phyloP scores from a whole-genome alignment of 2,329 filamentous ascomycete species.

The Colletotrichum acutatum region DNA sequence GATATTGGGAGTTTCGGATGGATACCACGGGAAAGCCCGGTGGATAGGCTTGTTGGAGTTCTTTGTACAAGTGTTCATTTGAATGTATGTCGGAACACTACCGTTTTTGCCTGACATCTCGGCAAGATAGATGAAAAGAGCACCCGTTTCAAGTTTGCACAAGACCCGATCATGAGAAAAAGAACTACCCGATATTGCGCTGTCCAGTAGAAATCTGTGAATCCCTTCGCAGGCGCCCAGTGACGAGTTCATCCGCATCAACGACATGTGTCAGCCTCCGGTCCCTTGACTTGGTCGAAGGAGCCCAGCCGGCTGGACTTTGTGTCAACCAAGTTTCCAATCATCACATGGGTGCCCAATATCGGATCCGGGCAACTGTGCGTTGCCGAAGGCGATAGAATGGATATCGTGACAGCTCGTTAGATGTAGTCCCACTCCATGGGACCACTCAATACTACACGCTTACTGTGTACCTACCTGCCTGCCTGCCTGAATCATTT shows the following conservation, averaged over 20 bases:
- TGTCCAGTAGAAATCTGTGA: background rate
- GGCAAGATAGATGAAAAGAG: background rate
- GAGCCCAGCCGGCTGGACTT: background rate
- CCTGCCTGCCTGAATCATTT: too few species aligned
- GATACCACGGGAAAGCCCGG: constrained; percentile 4
- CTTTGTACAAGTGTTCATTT: constrained; percentile 5
- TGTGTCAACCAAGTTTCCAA: background rate
- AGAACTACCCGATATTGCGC: background rate
- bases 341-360: background rate
- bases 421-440: background rate
- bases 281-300: background rate
- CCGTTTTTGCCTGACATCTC: background rate
- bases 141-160: background rate
- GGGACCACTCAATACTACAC: background rate
- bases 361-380: background rate
- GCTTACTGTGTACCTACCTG: background rate
- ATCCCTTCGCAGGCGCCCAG: background rate
- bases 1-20: constrained; percentile 9
- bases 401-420: background rate
- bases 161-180: background rate
- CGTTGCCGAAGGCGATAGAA: background rate
- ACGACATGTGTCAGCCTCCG: background rate
- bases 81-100: background rate
- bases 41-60: background rate
- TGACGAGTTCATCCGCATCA: background rate